Evolutionary conservation across 2,329 filamentous ascomycete genomes (phyloP).

Genomic region (Grosmannia serpens): DNA sequence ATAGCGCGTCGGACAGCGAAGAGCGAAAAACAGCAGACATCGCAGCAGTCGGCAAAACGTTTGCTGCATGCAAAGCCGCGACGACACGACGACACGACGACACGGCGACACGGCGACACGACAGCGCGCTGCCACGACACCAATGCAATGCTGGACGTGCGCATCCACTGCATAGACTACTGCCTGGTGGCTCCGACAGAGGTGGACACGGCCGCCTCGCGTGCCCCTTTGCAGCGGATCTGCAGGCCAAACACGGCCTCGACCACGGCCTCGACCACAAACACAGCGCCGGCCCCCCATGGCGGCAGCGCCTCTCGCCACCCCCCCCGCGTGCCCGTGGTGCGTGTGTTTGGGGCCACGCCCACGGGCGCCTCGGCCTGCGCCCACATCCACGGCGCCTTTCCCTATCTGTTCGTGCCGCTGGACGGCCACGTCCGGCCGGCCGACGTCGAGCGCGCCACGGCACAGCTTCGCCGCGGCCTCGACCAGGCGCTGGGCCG

Average conservation of each 20-base stretch:
- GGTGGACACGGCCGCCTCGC: constrained; percentile 55
- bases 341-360: constrained; percentile 22
- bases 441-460: constrained; percentile 2
- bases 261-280: background rate
- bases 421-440: background rate
- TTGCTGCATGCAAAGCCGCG: background rate
- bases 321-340: constrained; percentile 31
- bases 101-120: background rate
- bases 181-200: constrained; percentile 72
- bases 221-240: constrained; percentile 27
- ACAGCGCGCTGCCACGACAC: too few relatives aligned
- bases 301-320: too few relatives aligned
- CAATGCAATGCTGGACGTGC: constrained; percentile 59
- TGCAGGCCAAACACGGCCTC: background rate
- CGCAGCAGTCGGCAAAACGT: too few relatives aligned
- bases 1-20: too few relatives aligned
- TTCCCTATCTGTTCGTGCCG: constrained; percentile 81
- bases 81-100: background rate
- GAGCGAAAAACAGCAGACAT: too few relatives aligned
- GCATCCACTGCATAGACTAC: constrained; percentile 90
- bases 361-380: constrained; percentile 33
- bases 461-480: constrained; percentile 56
- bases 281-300: too few relatives aligned
- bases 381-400: constrained; percentile 87
- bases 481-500: constrained; percentile 81